Evolutionary conservation across 768 basidiomycete species (phyloP).

Genomic region (Strobilomyces dryophilus): DNA sequence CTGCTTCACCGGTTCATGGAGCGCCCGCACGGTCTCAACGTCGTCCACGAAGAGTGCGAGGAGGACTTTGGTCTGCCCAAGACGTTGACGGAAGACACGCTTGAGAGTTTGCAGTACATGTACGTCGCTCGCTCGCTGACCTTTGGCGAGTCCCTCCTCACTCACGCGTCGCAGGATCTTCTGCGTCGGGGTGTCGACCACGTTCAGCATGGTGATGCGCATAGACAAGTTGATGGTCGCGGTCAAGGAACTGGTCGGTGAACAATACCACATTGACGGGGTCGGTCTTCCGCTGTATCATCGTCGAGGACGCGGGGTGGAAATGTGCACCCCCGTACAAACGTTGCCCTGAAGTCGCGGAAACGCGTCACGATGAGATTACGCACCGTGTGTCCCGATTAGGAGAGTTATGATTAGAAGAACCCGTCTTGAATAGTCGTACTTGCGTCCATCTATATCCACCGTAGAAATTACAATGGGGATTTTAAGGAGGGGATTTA

Average conservation of each 20-base stretch:
- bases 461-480: too few species aligned
- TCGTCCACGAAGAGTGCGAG: slow-evolving; percentile 69
- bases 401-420: neutral
- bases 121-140: slow-evolving; percentile 33
- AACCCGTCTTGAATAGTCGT: too few species aligned
- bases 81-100: slow-evolving; percentile 64
- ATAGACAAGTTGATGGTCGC: slow-evolving; percentile 78
- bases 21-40: slow-evolving; percentile 54
- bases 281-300: slow-evolving; percentile 36
- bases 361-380: neutral
- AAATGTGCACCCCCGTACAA: slow-evolving; percentile 17
- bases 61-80: slow-evolving; percentile 73
- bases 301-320: slow-evolving; percentile 24
- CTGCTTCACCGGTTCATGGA: slow-evolving; percentile 45
- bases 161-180: slow-evolving; percentile 46
- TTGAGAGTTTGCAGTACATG: slow-evolving; percentile 78
- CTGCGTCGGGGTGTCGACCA: slow-evolving; percentile 69
- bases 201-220: slow-evolving; percentile 62
- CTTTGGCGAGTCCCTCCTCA: neutral
- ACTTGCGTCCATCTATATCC: too few species aligned
- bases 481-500: too few species aligned
- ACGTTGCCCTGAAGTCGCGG: neutral
- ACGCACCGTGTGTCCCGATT: too few species aligned
- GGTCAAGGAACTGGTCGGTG: slow-evolving; percentile 71
- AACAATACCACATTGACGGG: slow-evolving; percentile 80